Conservation (phyloP, 257 asterid genomes). For the Fraxinus americana region DNA sequence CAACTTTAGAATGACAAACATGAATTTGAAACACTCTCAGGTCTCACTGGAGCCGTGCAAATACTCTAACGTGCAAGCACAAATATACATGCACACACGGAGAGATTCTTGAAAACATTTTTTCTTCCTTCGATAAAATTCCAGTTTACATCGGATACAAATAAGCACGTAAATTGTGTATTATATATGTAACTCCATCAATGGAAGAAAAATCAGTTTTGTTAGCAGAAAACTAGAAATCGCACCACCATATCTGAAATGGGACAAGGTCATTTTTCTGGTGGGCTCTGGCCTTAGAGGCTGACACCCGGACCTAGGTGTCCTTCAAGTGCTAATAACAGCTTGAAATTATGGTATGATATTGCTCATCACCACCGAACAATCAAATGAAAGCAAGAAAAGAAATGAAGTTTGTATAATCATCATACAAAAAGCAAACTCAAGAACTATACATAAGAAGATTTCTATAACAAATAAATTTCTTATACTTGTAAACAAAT, state of each 20-base stretch:
- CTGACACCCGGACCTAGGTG: constrained; percentile 53
- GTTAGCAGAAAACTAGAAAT: constrained; percentile 24
- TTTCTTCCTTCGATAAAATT: no score
- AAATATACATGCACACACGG: no score
- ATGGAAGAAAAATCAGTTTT: not conserved
- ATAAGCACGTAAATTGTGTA: not conserved
- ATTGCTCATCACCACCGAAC: not conserved
- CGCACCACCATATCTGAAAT: constrained; percentile 29
- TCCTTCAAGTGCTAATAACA: not conserved
- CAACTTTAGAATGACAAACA: no score
- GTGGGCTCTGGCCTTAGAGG: constrained; percentile 28
- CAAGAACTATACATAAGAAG: not conserved
- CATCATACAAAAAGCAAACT: not conserved
- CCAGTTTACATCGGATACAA: not conserved
- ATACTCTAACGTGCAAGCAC: no score
- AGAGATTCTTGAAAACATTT: no score
- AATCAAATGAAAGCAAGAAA: not conserved
- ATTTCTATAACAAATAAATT: not conserved
- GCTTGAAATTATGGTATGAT: not conserved
- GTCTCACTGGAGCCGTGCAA: no score
- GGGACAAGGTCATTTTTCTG: constrained; percentile 23
- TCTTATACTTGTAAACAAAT: not conserved
- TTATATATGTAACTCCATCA: not conserved
- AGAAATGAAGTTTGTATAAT: not conserved
- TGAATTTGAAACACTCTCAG: no score